Evolutionary conservation across 2,329 filamentous ascomycete genomes (phyloP).

Genomic region (Podosphaera xanthii): DNA sequence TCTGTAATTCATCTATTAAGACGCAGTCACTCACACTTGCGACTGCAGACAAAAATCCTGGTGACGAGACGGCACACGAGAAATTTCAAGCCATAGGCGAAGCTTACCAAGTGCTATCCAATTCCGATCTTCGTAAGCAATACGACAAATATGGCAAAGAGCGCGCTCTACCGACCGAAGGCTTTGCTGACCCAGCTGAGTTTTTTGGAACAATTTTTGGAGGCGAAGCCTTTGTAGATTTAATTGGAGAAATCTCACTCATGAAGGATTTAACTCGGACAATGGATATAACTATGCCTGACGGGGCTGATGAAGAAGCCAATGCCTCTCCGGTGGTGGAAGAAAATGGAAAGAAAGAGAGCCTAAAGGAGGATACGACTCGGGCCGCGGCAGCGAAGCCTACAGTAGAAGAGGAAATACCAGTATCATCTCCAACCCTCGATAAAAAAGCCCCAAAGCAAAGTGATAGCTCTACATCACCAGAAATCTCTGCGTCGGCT

Average conservation of each 20-base stretch:
- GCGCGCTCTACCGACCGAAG: constrained; percentile 67
- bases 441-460: constrained; percentile 4
- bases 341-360: constrained; percentile 31
- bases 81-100: constrained; percentile 78
- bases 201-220: constrained; percentile 99
- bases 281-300: constrained; percentile 90
- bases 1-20: background rate
- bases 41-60: constrained; percentile 74
- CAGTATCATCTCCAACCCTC: background rate
- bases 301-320: constrained; percentile 40
- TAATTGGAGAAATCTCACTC: constrained; percentile 92
- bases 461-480: constrained; percentile 1
- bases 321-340: constrained; percentile 34
- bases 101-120: constrained; percentile 61
- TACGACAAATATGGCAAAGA: constrained; percentile 98
- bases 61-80: constrained; percentile 78
- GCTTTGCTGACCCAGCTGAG: constrained; percentile 87
- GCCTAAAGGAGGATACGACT: constrained; percentile 19
- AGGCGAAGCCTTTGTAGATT: constrained; percentile 83
- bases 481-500: constrained; percentile 13
- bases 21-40: background rate
- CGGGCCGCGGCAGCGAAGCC: constrained; percentile 6
- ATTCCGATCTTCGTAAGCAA: constrained; percentile 63
- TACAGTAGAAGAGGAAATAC: background rate
- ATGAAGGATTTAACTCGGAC: constrained; percentile 97